Evolutionary conservation across 306 rosid genomes (phyloP).

Genomic region (Quillaja saponaria): DNA sequence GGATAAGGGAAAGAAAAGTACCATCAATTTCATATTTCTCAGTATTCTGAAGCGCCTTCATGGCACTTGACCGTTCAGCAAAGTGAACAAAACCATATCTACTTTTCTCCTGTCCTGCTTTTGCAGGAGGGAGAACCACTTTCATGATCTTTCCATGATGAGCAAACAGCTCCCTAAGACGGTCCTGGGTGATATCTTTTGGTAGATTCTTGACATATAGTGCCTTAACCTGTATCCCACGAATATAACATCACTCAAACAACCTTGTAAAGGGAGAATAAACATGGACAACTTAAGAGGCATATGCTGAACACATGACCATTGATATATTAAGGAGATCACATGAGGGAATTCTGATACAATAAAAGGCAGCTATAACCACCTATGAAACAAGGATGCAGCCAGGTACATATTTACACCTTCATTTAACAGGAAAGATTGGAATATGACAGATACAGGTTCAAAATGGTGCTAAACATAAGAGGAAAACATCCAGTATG

Average conservation of each 20-base stretch:
- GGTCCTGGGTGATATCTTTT: constrained; percentile 55
- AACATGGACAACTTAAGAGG: neutral
- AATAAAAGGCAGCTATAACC: neutral
- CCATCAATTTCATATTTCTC: constrained; percentile 76
- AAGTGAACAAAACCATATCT: constrained; percentile 80
- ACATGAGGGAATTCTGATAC: constrained; percentile 1
- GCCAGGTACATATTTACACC: neutral
- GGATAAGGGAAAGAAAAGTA: constrained; percentile 28
- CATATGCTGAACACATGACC: neutral
- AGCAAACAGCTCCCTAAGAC: constrained; percentile 48
- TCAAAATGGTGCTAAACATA: no score
- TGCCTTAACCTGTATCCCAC: constrained; percentile 57
- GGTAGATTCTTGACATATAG: constrained; percentile 73
- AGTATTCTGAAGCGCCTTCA: constrained; percentile 60
- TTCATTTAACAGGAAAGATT: neutral
- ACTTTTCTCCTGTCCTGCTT: constrained; percentile 63
- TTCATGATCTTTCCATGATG: constrained; percentile 73
- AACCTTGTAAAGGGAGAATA: constrained; percentile 12
- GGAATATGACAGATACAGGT: neutral
- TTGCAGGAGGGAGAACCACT: constrained; percentile 74
- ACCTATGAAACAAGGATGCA: neutral
- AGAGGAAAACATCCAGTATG: constrained; percentile 2
- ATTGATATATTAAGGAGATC: neutral
- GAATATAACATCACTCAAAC: constrained; percentile 7
- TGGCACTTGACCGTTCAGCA: constrained; percentile 62